Evolutionary conservation across 1,139 yeast species (phyloP), one percentile per base, ranked within the genome.

Genomic region (Hanseniaspora gamundiae): DNA sequence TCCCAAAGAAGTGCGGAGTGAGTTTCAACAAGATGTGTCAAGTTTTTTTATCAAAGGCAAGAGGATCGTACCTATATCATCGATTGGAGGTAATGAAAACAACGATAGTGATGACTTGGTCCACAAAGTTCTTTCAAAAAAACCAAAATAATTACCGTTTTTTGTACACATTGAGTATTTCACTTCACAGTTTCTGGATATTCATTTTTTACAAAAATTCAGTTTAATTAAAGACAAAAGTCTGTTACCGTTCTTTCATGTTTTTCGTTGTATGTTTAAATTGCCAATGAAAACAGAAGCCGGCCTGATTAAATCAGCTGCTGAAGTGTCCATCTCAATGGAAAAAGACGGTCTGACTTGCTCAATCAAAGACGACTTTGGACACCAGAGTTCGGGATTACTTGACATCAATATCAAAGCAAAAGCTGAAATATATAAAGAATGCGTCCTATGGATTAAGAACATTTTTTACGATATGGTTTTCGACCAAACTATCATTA

Each of bases 81-180:
- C 61, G 17, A 9, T 24, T 7, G 26, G 26, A 9, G 26, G 26
- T 6, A 24, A n/a, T n/a, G n/a, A 24, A 24, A 56, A 75, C 35
- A 27, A 24, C 33, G 19, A 52, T 41, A 20, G 48, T 8, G 53
- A 58, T 35, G 52, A 50, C 2, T 45, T 64, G 16, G 57, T 60
- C 42, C 28, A 67, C 58, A 64, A 48, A 42, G 41, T 52, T 50
- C 31, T 61, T 2, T 51, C 61, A 2, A 57, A 60, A 26, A 53
- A 70, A 1, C 78, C 80, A 9, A 50, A 53, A 1, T 65, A 70
- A 33, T 72, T 80, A 51, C 88, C 93, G 7, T 61, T 87, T 38
- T 80, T 77, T 50, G 61, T 87, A 44, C 93, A 87, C 57, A 73
- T 83, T 53, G 96, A 91, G 61, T 75, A 80, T 49, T 82, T 76